Conservation (phyloP, 176 grass and related monocot genomes). For the Carex scoparia region DNA sequence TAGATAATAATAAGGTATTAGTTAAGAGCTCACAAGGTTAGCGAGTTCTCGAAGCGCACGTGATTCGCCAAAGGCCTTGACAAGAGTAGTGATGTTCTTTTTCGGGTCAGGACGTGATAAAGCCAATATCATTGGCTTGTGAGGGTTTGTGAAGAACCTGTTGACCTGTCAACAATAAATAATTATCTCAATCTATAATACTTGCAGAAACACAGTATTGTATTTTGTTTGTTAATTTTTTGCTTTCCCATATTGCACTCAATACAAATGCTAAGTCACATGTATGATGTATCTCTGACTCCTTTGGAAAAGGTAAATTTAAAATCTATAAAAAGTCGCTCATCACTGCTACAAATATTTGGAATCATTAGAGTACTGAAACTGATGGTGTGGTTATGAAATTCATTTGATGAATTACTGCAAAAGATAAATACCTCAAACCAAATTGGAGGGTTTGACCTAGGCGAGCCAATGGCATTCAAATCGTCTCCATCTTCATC, state of each 20-base stretch:
- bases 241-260: neutral
- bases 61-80: slow-evolving; percentile 92
- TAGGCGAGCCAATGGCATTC: slow-evolving; percentile 53
- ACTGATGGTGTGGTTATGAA: neutral
- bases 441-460: slow-evolving; percentile 72
- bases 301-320: neutral
- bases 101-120: slow-evolving; percentile 89
- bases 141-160: slow-evolving; percentile 88
- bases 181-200: neutral
- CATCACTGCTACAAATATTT: neutral
- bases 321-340: neutral
- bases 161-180: slow-evolving; percentile 46
- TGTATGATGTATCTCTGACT: neutral
- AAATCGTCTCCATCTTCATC: slow-evolving; percentile 78
- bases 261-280: neutral
- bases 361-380: neutral
- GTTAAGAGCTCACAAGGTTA: slow-evolving; percentile 66
- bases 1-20: slow-evolving; percentile 11
- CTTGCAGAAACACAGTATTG: neutral
- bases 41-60: slow-evolving; percentile 85
- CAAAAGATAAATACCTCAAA: slow-evolving; percentile 52
- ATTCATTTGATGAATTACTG: neutral
- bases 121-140: slow-evolving; percentile 93
- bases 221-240: neutral
- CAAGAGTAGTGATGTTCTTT: slow-evolving; percentile 92